These are phyloP conservation scores for Zizania palustris DNA, from an alignment of 202 grass and related monocot genomes.

Conservation along the genomic window DNA sequence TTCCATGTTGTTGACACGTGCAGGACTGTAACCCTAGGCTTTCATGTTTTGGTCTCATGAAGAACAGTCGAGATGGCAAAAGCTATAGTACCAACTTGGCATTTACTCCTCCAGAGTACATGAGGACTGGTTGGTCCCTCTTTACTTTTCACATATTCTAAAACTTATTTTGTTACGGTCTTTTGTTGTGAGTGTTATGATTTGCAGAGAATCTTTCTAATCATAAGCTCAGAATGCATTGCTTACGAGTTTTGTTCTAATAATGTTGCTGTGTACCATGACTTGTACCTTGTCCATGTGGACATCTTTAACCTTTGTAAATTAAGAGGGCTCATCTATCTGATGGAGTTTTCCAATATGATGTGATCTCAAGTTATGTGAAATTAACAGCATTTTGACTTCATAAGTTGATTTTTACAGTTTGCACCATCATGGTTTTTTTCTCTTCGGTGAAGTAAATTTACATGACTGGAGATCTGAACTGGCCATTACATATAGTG, in stretches of 20 bases:
- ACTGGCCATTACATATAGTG: neutral
- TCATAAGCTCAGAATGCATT: neutral
- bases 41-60: constrained; percentile 99
- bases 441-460: constrained; percentile 20
- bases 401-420: constrained; percentile 4
- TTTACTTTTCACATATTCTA: constrained; percentile 31
- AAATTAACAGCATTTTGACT: constrained; percentile 17
- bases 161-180: constrained; percentile 24
- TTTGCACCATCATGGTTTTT: constrained; percentile 1
- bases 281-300: neutral
- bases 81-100: constrained; percentile 99
- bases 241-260: neutral
- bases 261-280: neutral
- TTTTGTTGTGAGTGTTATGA: constrained; percentile 16
- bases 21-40: constrained; percentile 95
- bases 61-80: constrained; percentile 97
- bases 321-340: neutral
- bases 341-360: neutral
- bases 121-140: constrained; percentile 75
- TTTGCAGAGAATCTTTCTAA: constrained; percentile 24
- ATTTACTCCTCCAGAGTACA: constrained; percentile 97
- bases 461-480: neutral
- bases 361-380: constrained; percentile 16
- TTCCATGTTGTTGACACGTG: constrained; percentile 11
- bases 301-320: constrained; percentile 15